Evolutionary conservation across 2,329 filamentous ascomycete genomes (phyloP), one percentile per base, ranked within the genome.

Genomic region (Pseudogymnoascus sp.): DNA sequence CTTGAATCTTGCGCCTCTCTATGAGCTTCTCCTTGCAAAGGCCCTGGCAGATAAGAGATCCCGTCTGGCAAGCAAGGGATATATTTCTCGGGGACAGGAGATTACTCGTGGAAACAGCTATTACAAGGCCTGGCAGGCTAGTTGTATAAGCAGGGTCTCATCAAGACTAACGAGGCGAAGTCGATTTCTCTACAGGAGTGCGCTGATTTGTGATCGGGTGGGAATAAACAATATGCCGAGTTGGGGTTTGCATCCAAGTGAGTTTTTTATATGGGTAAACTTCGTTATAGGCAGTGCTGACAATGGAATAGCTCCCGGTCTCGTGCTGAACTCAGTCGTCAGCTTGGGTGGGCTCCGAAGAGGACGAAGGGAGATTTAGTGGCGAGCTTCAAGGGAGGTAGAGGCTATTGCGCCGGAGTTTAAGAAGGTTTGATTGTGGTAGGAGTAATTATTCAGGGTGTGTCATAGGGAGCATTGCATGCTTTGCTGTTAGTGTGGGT

Each of bases 31-130:
- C 0, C 64, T 79, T 0, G 37, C 62, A 7, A 70, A 71, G 8
- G 68, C 75, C 1, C 61, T 78, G 2, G 61, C 66, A 8, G 70
- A 69, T 0, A 66, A 72, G 10, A 60, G 7, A 64, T 77, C 9
- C 76, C 73, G 1, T 67, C 58, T 2, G 76, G 75, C 0, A 74
- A 73, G 63, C 67, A 71, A 60, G 77, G 73, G 0, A 76, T 77
- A 58, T 75, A 76, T 62, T 82, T 81, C 65, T 71, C 71, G 12
- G 74, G 72, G 7, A 76, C 73, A 0, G 77, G 76, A 0, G 68
- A 67, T 3, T 72, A 77, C 64, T 70, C 69, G 1, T 81, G 78
- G 77, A 67, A 64, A 9, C 72, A 75, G 5, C 63, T 79, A 3
- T 71, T 74, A 1, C 65, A 74, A 36, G 64, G 67, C 1, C 70